Percentiles rank a stretch among this genome's conserved stretches.
phyloP scores from a whole-genome alignment of 108 stramenopile genomes.

The Skeletonema tropicum region DNA sequence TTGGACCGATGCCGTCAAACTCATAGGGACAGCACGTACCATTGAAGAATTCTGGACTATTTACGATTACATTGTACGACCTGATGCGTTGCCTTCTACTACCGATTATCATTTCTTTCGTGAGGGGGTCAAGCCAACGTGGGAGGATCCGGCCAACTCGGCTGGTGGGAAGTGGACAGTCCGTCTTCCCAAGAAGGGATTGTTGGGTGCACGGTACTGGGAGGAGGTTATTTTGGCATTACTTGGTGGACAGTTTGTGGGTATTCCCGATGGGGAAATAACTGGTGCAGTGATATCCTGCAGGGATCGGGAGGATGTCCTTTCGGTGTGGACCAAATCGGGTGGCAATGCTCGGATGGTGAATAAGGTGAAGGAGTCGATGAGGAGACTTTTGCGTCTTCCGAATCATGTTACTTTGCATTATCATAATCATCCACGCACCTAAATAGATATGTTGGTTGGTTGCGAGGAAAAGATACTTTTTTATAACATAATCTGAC shows the following conservation, averaged over 20 bases:
- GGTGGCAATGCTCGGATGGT: conserved; percentile 75
- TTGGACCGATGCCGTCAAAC: conserved; percentile 73
- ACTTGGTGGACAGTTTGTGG: conserved; percentile 92
- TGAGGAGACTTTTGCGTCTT: conserved; percentile 84
- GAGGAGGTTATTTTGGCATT: conserved; percentile 94
- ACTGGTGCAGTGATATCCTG: conserved; percentile 93
- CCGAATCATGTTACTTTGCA: conserved; percentile 63
- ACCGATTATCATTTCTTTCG: conserved; percentile 96
- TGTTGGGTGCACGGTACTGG: conserved; percentile 86
- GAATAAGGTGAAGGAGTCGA: conserved; percentile 80
- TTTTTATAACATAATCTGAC: neutral
- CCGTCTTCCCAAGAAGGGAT: conserved; percentile 78
- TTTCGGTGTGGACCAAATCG: conserved; percentile 92
- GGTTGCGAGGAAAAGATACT: neutral
- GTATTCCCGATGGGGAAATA: conserved; percentile 84
- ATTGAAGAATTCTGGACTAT: conserved; percentile 94
- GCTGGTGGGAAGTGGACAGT: conserved; percentile 96
- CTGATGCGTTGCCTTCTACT: conserved; percentile 76
- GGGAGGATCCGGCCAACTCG: conserved; percentile 93
- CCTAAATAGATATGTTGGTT: neutral
- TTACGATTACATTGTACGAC: conserved; percentile 88
- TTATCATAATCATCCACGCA: conserved; percentile 51
- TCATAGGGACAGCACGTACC: conserved; percentile 81
- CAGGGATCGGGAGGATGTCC: conserved; percentile 92
- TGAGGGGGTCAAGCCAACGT: conserved; percentile 94